Base-by-base conservation (phyloP, 805 yeast species). In the Yamadazyma philogaea region DNA sequence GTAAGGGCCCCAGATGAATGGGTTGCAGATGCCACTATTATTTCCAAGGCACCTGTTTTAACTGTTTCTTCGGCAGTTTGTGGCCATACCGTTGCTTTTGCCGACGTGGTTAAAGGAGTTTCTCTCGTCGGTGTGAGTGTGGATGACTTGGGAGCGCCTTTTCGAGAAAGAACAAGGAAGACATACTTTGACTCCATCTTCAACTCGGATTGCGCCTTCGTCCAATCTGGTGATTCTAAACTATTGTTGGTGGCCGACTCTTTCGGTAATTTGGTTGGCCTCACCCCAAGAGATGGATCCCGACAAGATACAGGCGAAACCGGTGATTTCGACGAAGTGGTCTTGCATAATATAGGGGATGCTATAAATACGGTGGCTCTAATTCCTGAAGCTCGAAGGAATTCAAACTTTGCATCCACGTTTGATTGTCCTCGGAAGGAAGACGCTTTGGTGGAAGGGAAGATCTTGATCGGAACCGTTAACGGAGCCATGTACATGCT, bases 261-360 rank as follows among this genome's bases (percentile, higher is more conserved):
- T 0, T 44, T 50, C 15, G 72, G 72, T 1, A 64, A 65, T 38
- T 24, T 61, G 11, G 51, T 42, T 33, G 53, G 49, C 30, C 39
- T 27, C 17, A 20, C 27, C 8, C 11, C 22, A 14, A 34, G 20
- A 7, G n/a, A n/a, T n/a, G n/a, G n/a, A n/a, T n/a, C n/a, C n/a
- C n/a, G n/a, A n/a, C n/a, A n/a, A n/a, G n/a, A n/a, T 2, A 46
- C 33, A 2, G 26, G 21, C n/a, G 45, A 39, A 11, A n/a, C 17
- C 4, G 22, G 8, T 6, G 18, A 28, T 6, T 40, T 26, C 30
- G 34, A 38, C 8, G 52, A 47, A 37, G 22, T 44, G 1, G 37
- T 49, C 10, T 49, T 55, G 7, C 50, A 52, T 40, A 62, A 61
- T 34, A 37, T 66, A 6, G 62, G 61, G 6, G 64, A 60, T 27